Evolutionary conservation across 805 yeast species (phyloP).

Genomic region (Komagataella ulmi): DNA sequence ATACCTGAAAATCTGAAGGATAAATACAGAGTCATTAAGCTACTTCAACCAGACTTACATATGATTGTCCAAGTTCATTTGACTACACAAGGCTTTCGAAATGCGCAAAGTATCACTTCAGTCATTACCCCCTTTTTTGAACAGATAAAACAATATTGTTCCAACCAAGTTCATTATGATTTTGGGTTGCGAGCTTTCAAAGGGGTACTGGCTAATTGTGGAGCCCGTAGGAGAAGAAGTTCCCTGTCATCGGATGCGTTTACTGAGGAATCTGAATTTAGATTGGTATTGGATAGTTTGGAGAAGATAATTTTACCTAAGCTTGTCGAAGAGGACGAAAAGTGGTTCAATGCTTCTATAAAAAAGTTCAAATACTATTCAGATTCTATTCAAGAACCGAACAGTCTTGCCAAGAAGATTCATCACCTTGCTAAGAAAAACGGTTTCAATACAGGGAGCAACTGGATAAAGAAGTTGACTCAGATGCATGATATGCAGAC

Average conservation of each 20-base stretch:
- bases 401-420: constrained; percentile 7
- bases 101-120: constrained; percentile 29
- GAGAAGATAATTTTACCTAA: constrained; percentile 58
- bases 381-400: constrained; percentile 2
- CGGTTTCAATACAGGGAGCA: constrained; percentile 20
- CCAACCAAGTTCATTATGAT: constrained; percentile 68
- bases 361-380: constrained; percentile 14
- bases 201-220: constrained; percentile 47
- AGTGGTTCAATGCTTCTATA: constrained; percentile 17
- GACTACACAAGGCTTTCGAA: constrained; percentile 53
- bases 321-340: constrained; percentile 38
- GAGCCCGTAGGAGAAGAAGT: constrained; percentile 23
- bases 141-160: constrained; percentile 23
- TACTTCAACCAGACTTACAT: constrained; percentile 58
- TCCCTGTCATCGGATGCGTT: background rate
- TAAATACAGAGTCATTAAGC: constrained; percentile 62
- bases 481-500: constrained; percentile 53
- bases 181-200: constrained; percentile 83
- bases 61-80: constrained; percentile 63
- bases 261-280: constrained; percentile 9
- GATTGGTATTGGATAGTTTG: constrained; percentile 33
- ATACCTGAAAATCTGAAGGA: constrained; percentile 80
- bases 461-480: constrained; percentile 39
- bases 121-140: constrained; percentile 42
- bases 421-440: constrained; percentile 12